Evolutionary conservation across 1,284 basidiomycete species (phyloP).

Genomic region (Dichomitus squalens): DNA sequence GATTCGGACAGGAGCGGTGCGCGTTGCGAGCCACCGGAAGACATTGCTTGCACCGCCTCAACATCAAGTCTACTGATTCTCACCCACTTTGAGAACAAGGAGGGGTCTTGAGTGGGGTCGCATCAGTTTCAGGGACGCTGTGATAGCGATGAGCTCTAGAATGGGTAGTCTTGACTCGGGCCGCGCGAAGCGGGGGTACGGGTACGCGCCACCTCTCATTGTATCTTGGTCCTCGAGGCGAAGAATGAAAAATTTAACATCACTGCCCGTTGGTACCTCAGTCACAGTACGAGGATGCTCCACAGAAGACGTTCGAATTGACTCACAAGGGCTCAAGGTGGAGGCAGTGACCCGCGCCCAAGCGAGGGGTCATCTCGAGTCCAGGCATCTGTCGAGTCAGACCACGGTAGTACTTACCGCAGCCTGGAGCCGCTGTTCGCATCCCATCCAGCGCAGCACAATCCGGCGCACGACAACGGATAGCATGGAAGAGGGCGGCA

Average conservation of each 20-base stretch:
- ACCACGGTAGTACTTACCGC: too few relatives aligned
- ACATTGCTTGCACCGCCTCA: too few relatives aligned
- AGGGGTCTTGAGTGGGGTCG: neutral
- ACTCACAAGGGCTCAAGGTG: neutral
- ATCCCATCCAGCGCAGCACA: neutral
- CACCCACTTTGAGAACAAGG: too few relatives aligned
- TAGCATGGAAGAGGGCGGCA: too few relatives aligned
- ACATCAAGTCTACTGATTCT: too few relatives aligned
- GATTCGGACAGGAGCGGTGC: too few relatives aligned
- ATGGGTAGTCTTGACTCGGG: neutral
- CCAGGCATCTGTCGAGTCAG: neutral
- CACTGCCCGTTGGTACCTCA: neutral
- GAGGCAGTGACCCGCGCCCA: neutral
- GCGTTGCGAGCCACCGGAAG: too few relatives aligned
- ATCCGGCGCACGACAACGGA: too few relatives aligned
- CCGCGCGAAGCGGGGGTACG: neutral
- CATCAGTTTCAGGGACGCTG: neutral
- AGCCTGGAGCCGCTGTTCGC: neutral
- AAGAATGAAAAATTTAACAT: neutral
- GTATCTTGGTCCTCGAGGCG: neutral
- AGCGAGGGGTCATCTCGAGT: neutral
- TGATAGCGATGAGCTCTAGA: neutral
- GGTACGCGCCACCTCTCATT: neutral
- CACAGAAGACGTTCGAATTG: neutral
- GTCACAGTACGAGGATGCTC: neutral